phyloP scores from a whole-genome alignment of 768 basidiomycete genomes.

The Mycena rebaudengoi region DNA sequence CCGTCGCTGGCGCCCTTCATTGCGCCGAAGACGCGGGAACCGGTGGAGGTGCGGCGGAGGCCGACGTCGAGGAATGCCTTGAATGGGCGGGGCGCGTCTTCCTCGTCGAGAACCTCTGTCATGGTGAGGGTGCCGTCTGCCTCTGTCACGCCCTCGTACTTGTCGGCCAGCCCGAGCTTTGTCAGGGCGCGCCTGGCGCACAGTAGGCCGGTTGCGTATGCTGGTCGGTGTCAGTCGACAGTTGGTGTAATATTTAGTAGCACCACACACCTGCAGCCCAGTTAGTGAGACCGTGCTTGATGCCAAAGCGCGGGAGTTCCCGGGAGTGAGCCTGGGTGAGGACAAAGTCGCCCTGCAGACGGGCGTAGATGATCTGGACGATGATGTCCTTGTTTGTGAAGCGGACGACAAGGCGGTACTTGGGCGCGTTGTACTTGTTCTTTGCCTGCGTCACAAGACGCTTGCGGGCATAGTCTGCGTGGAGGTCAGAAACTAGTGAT shows the following conservation, averaged over 20 bases:
- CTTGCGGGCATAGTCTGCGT: constrained; percentile 94
- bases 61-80: constrained; percentile 99
- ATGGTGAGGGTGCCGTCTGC: constrained; percentile 86
- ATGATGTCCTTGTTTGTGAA: constrained; percentile 98
- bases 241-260: too few relatives aligned
- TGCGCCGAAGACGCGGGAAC: constrained; percentile 96
- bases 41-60: constrained; percentile 96
- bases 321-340: constrained; percentile 86
- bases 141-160: constrained; percentile 94
- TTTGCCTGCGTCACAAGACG: constrained; percentile 97
- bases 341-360: constrained; percentile 96
- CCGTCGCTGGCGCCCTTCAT: constrained; percentile 99
- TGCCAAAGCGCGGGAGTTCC: constrained; percentile 95
- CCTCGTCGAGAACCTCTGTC: constrained; percentile 88
- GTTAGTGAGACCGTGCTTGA: constrained; percentile 98
- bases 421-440: constrained; percentile 99
- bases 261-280: constrained; percentile 90
- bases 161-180: constrained; percentile 96
- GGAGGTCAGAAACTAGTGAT: constrained; percentile 19
- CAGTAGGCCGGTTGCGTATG: constrained; percentile 97
- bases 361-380: constrained; percentile 95
- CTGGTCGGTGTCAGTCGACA: constrained; percentile 43
- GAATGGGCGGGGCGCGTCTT: constrained; percentile 98
- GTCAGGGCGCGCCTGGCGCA: constrained; percentile 92
- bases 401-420: constrained; percentile 98